These are phyloP conservation scores for Neurospora sp. DNA, from an alignment of 495 filamentous ascomycete species.

Conservation along the genomic window DNA sequence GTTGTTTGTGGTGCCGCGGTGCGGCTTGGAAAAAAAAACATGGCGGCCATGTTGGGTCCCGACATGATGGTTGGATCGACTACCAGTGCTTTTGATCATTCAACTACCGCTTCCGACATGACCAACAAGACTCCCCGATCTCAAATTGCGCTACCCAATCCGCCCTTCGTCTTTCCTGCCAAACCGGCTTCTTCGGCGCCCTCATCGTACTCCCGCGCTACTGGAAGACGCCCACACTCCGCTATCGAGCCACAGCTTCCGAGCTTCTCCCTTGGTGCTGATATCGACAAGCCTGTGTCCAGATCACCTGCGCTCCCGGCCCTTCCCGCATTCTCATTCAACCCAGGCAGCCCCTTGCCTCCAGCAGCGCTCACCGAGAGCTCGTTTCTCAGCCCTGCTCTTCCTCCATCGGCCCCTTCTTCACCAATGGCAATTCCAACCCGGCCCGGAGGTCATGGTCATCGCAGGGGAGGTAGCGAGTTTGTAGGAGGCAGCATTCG, in stretches of 20 bases:
- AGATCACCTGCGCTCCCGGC: slow-evolving; percentile 43
- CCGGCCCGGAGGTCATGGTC: slow-evolving; percentile 40
- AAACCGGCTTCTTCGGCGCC: slow-evolving; percentile 28
- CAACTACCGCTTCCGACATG: slow-evolving; percentile 2
- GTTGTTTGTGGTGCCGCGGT: slow-evolving; percentile 34
- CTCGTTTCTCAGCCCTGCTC: slow-evolving; percentile 32
- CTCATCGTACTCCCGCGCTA: slow-evolving; percentile 34
- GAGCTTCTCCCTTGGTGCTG: slow-evolving; percentile 9
- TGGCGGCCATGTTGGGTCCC: slow-evolving; percentile 31
- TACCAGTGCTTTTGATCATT: slow-evolving; percentile 16
- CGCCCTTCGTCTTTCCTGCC: slow-evolving; percentile 22
- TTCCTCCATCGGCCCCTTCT: slow-evolving; percentile 25
- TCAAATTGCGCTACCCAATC: slow-evolving; percentile 61
- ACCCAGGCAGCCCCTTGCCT: slow-evolving; percentile 37
- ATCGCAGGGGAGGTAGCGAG: slow-evolving; percentile 67
- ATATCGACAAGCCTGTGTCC: slow-evolving; percentile 9
- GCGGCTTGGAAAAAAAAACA: slow-evolving; percentile 36
- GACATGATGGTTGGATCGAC: slow-evolving; percentile 24
- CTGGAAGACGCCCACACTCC: slow-evolving; percentile 37
- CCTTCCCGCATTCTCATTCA: slow-evolving; percentile 57
- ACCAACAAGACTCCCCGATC: slow-evolving; percentile 29
- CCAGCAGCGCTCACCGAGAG: slow-evolving; percentile 13
- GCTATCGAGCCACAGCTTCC: slow-evolving; percentile 28
- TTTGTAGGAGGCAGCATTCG: slow-evolving; percentile 67
- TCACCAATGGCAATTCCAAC: slow-evolving; percentile 35